Evolutionary conservation across 2,329 filamentous ascomycete species (phyloP), one percentile per base, ranked within the genome.

Genomic region (Sphaerulina vaccinii): DNA sequence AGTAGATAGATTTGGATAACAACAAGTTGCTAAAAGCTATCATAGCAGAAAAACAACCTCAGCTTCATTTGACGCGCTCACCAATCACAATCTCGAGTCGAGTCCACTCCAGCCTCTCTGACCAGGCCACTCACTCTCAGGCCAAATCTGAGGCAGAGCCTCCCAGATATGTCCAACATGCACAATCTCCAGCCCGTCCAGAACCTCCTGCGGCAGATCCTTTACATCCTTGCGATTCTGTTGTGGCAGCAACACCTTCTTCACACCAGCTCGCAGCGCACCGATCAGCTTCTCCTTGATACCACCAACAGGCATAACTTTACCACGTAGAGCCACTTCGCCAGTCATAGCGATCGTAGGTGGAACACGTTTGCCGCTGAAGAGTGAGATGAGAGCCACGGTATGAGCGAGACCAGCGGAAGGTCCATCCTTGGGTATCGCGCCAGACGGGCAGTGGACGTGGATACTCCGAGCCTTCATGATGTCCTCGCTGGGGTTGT

Each of bases 201-300:
- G 87, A 43, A 99, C 93, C 74, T 99, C 93, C 57, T 86, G 79
- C 0, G 93, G 93, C 49, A 97, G 77, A 71, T 97, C 92, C 71
- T 87, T 88, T 52, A 88, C 86, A 68, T 99, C 93, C 73, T 97
- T 97, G 58, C 85, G 81, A 70, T 99, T 99, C 62, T 88, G 86
- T 24, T 86, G 81, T 2, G 93, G 93, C 6, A 99, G 76, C 54
- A 99, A 71, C 6, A 99, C 92, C 24, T 89, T 92, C 79, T 96
- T 95, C 56, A 99, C 92, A 22, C 93, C 93, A 1, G 93, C 93
- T 49, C 92, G 82, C 67, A 95, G 78, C 7, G 93, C 93, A 18
- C 93, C 93, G 67, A 99, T 97, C 47, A 97, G 79, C 72, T 99
- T 99, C 81, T 99, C 92, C 74, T 97, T 96, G 75, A 99, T 97